phyloP scores from a whole-genome alignment of 306 rosid genomes.

The Prunus campanulata region DNA sequence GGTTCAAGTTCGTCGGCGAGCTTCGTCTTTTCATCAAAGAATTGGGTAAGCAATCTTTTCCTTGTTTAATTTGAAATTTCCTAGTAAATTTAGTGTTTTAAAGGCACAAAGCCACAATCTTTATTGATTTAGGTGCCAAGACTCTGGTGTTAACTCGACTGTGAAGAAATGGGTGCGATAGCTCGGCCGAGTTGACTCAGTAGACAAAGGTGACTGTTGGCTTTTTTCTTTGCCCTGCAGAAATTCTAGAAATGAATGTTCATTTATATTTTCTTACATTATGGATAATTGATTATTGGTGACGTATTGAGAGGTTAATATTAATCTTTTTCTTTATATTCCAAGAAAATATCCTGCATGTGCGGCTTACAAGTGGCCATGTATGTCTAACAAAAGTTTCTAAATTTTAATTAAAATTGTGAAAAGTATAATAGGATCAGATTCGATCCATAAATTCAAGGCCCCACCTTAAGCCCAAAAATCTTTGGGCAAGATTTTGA shows the following conservation, averaged over 20 bases:
- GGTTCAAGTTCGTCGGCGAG: neutral
- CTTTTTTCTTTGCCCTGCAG: neutral
- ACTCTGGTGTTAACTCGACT: neutral
- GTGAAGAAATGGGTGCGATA: neutral
- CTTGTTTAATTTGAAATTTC: neutral
- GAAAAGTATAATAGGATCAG: neutral
- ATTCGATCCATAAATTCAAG: constrained; percentile 2
- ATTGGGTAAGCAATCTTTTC: constrained; percentile 8
- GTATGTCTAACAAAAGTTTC: neutral
- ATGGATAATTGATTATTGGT: neutral
- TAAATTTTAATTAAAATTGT: constrained; percentile 4
- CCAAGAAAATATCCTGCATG: neutral
- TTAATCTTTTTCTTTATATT: neutral
- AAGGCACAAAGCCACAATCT: neutral
- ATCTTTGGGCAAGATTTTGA: constrained; percentile 2
- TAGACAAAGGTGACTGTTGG: neutral
- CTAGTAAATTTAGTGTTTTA: neutral
- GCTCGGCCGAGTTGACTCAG: constrained; percentile 10
- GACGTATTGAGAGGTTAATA: neutral
- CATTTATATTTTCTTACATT: neutral
- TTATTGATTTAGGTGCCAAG: neutral
- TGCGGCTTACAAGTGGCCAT: constrained; percentile 4
- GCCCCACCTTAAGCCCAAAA: neutral
- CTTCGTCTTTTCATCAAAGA: neutral
- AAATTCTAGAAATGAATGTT: neutral